These are phyloP conservation scores for Neurospora discreta DNA, from an alignment of 495 filamentous ascomycete species.

Conservation along the genomic window DNA sequence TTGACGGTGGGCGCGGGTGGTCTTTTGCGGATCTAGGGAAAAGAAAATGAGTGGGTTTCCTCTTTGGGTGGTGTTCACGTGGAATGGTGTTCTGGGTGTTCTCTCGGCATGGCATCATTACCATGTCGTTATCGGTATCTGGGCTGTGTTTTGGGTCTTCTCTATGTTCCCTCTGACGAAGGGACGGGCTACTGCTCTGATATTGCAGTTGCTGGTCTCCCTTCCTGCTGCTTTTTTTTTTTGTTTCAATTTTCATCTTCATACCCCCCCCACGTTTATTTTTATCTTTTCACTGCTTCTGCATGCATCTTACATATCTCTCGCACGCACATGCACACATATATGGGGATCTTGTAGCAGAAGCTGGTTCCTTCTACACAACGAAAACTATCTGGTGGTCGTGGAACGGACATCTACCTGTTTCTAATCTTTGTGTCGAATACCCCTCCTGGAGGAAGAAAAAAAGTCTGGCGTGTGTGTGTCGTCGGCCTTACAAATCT, in stretches of 20 bases:
- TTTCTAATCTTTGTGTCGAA: not conserved
- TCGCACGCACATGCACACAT: constrained; percentile 1
- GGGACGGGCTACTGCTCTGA: not conserved
- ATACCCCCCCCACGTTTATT: not conserved
- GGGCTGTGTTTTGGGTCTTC: constrained; percentile 7
- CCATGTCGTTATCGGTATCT: constrained; percentile 1
- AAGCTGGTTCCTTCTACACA: not conserved
- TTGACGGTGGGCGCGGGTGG: not conserved
- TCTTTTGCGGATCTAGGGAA: constrained; percentile 3
- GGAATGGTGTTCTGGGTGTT: constrained; percentile 13
- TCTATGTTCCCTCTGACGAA: constrained; percentile 1
- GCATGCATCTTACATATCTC: constrained; percentile 1
- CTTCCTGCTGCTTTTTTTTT: not conserved
- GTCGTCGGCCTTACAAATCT: not conserved
- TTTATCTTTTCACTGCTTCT: not conserved
- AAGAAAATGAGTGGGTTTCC: not conserved
- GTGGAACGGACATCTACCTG: not conserved
- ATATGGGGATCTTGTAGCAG: constrained; percentile 2
- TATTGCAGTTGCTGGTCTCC: not conserved
- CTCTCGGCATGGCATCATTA: not conserved
- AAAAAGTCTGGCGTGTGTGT: not conserved
- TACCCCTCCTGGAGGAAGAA: not conserved
- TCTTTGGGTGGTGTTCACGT: constrained; percentile 1
- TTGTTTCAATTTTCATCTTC: constrained; percentile 1
- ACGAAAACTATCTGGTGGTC: not conserved